Conservation (phyloP, 768 basidiomycete genomes). For the Mycena vitilis region DNA sequence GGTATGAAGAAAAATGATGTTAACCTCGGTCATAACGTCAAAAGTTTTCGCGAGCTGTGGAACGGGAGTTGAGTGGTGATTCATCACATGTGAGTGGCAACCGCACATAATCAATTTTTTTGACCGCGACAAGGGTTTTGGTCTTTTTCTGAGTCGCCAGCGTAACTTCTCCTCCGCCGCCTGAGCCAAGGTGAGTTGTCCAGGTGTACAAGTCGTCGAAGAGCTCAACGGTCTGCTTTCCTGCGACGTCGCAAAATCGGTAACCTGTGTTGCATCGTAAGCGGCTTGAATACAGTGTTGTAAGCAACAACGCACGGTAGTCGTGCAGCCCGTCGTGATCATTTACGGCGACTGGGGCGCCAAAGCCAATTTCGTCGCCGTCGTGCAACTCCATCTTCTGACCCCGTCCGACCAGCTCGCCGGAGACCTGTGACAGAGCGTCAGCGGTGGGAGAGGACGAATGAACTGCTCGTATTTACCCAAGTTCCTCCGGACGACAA, state of each 20-base stretch:
- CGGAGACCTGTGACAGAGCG: constrained; percentile 12
- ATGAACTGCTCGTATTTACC: not conserved
- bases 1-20: not conserved
- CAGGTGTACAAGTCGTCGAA: constrained; percentile 17
- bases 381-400: not conserved
- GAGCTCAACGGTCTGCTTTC: not conserved
- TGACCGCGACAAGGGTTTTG: constrained; percentile 27
- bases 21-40: constrained; percentile 23
- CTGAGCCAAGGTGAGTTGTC: constrained; percentile 7
- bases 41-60: not conserved
- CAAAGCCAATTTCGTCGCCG: constrained; percentile 28
- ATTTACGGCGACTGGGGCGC: constrained; percentile 17
- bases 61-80: not conserved
- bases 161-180: constrained; percentile 19
- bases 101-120: constrained; percentile 25
- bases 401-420: not conserved
- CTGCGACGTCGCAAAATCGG: constrained; percentile 17
- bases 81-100: not conserved
- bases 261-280: constrained; percentile 23
- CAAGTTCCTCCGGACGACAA: constrained; percentile 26
- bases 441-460: not conserved
- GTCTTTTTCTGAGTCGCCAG: not conserved
- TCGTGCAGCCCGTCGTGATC: constrained; percentile 12
- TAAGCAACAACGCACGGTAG: constrained; percentile 15
- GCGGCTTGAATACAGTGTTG: not conserved